Evolutionary conservation across 2,329 filamentous ascomycete species (phyloP).

Genomic region (Cladosporium colombiae): DNA sequence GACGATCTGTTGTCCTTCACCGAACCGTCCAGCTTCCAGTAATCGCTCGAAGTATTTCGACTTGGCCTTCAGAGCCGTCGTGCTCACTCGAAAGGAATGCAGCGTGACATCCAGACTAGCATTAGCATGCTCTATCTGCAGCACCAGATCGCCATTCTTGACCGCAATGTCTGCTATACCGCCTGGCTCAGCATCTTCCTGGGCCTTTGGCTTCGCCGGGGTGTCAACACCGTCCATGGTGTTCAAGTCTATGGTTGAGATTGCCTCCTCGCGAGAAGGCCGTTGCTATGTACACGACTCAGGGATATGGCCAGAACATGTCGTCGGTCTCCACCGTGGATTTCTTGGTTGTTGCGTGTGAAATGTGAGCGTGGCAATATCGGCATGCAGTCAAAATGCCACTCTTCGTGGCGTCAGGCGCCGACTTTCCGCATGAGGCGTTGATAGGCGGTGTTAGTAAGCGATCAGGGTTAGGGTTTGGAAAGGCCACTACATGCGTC

Average conservation of each 20-base stretch:
- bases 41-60: conserved; percentile 72
- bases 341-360: background rate
- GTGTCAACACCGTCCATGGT: conserved; percentile 15
- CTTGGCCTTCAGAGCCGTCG: conserved; percentile 57
- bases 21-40: conserved; percentile 63
- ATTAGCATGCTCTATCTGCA: conserved; percentile 67
- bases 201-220: conserved; percentile 1
- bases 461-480: background rate
- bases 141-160: conserved; percentile 61
- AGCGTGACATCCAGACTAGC: conserved; percentile 50
- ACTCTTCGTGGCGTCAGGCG: conserved; percentile 5
- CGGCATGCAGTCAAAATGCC: conserved; percentile 2
- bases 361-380: background rate
- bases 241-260: conserved; percentile 20
- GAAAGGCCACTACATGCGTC: background rate
- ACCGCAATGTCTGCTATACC: conserved; percentile 6
- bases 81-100: conserved; percentile 65
- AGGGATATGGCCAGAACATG: conserved; percentile 56
- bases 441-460: background rate
- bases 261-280: conserved; percentile 9
- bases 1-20: conserved; percentile 60
- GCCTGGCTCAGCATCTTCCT: conserved; percentile 6
- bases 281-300: conserved; percentile 28
- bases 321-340: background rate
- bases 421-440: background rate